phyloP scores from a whole-genome alignment of 2,329 filamentous ascomycete species.

The Aspergillus sp. region DNA sequence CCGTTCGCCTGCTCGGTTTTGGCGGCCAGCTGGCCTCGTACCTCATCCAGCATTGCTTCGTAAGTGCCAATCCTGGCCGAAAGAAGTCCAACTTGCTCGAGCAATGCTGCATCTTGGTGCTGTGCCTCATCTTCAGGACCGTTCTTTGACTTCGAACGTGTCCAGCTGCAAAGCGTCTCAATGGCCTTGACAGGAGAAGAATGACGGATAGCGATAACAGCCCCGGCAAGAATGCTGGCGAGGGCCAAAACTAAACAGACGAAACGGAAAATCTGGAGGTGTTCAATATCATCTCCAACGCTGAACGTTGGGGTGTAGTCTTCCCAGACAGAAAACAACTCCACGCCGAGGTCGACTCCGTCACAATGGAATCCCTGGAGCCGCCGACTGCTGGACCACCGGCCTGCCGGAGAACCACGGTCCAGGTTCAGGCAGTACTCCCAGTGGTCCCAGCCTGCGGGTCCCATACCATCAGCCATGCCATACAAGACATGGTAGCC shows the following conservation, averaged over 20 bases:
- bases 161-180: too few relatives aligned
- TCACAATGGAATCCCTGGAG: conserved; percentile 10
- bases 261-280: conserved; percentile 7
- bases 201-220: neutral
- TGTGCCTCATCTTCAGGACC: too few relatives aligned
- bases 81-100: too few relatives aligned
- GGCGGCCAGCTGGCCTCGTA: neutral
- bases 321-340: conserved; percentile 6
- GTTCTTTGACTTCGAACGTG: too few relatives aligned
- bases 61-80: too few relatives aligned
- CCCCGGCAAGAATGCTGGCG: neutral
- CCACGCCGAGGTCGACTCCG: conserved; percentile 15
- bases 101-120: too few relatives aligned
- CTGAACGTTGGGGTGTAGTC: conserved; percentile 6
- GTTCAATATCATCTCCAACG: conserved; percentile 13
- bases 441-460: neutral
- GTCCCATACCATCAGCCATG: conserved; percentile 2
- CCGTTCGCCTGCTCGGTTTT: neutral
- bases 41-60: too few relatives aligned
- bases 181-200: too few relatives aligned
- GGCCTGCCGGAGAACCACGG: neutral
- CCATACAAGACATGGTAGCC: conserved; percentile 10
- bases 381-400: neutral
- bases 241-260: conserved; percentile 1
- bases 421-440: conserved; percentile 11